Evolutionary conservation across 805 yeast genomes (phyloP), one percentile per base, ranked within the genome.

Genomic region (Cyberlindnera euphorbiae): DNA sequence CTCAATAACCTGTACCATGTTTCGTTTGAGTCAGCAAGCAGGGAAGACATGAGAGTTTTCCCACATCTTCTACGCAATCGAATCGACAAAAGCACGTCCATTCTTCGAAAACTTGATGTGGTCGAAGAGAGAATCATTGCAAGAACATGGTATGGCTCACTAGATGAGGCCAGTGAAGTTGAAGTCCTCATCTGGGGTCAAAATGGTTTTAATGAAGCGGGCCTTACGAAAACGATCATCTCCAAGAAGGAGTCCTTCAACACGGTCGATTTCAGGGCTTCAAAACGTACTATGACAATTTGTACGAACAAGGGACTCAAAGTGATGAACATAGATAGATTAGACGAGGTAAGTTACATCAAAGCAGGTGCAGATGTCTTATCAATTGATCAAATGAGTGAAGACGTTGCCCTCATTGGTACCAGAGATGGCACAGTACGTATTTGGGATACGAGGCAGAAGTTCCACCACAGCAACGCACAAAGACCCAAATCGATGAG

Each of bases 101-200:
- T 40, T 1, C 18, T 46, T 26, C 38, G 49, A 22, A 26, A 36
- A 4, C 17, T 38, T 13, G 33, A 30, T 2, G 4, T 31, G 3
- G 17, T 17, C 9, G 26, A 32, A 7, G 24, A 26, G 18, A 23
- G 12, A 9, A 12, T 36, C 9, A 5, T 38, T 1, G 16, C 41
- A 4, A 36, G 53, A 21, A 40, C 52, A 8, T 52, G 55, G 55
- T 38, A 33, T 28, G 56, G 55, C 0, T 31, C 39, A 2, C 30
- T 45, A 30, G 46, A 50, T 35, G 50, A 47, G 13, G 50, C 51
- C 1, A 50, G 55, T 34, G 39, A 42, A 17, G 18, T 47, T 12
- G 46, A 35, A 18, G 0, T 38, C 8, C 27, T 26, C 13, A 21
- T 16, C 1, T 22, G 33, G 14, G 35, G 40, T 26, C 35, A 39